Evolutionary conservation across 2,329 filamentous ascomycete genomes (phyloP), one percentile per base, ranked within the genome.

Genomic region (Arthroderma sp.): DNA sequence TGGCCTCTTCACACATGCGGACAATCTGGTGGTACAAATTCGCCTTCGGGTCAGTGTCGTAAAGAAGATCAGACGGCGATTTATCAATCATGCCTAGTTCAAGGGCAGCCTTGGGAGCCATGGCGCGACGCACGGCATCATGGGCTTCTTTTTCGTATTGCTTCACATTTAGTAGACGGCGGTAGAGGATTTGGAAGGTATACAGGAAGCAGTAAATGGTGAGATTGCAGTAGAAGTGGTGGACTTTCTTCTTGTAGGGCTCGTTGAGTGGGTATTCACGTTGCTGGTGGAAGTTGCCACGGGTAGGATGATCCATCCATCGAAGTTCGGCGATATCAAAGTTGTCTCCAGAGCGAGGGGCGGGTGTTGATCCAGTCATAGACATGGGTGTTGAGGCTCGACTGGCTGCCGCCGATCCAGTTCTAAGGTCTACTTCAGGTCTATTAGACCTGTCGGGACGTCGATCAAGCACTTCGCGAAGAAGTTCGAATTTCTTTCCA

Each of bases 181-280:
- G 82, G 73, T 95, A 97, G 4, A 98, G 77, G n/a, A 86, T 87
- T 67, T 95, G 84, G 70, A 98, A 93, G 60, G 95, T 85, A 64
- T 86, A 88, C 76, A 98, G 87, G 78, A 98, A 97, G 72, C 93
- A 91, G 68, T 90, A 95, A 59, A 98, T 85, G 2, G 86, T 88
- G 65, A 89, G 82, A 70, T 96, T 97, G 69, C 85, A 86, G 75
- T 94, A 98, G 68, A 97, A 83, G 68, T 91, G 91, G 76, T 89
- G 95, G 72, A 82, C 84, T 9, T 84, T 83, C 51, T 91, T 87
- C 63, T 80, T 79, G 72, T 93, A 95, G 58, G 87, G 84, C 55
- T 90, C 87, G 60, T 95, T 89, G 43, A 81, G 60, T 74, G 86
- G 77, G 80, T 91, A 73, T 81, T 81, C 72, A 79, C 83, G 67